phyloP scores from a whole-genome alignment of 805 yeast species.

The Saturnispora zaruensis region DNA sequence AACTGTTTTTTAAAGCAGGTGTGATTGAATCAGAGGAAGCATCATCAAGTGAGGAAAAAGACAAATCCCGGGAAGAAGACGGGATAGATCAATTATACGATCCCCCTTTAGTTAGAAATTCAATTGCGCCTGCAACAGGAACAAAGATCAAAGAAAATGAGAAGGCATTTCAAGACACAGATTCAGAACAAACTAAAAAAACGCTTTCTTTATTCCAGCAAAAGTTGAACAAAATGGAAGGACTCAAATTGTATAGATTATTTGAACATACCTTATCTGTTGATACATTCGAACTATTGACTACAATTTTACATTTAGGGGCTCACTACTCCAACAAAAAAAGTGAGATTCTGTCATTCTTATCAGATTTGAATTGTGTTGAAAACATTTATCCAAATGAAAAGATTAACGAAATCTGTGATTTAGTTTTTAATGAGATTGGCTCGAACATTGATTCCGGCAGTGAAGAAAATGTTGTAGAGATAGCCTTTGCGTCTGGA shows the following conservation, averaged over 20 bases:
- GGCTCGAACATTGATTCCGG: conserved; percentile 7
- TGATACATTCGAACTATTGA: conserved; percentile 12
- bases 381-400: conserved; percentile 13
- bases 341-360: conserved; percentile 17
- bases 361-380: conserved; percentile 19
- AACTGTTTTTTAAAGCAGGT: conserved; percentile 32
- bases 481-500: conserved; percentile 8
- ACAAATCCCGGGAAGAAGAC: neutral
- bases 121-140: neutral
- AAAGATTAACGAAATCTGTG: conserved; percentile 14
- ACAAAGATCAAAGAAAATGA: neutral
- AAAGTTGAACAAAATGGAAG: conserved; percentile 3
- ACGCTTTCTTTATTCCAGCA: neutral
- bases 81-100: neutral
- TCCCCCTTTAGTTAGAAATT: neutral
- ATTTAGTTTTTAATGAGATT: conserved; percentile 15
- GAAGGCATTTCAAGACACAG: neutral
- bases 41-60: neutral
- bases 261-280: conserved; percentile 7
- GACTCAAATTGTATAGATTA: conserved; percentile 3
- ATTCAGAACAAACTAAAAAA: neutral
- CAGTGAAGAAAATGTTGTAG: conserved; percentile 9
- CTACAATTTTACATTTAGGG: conserved; percentile 17
- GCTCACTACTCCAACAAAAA: conserved; percentile 15
- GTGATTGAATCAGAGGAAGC: neutral